These are phyloP conservation scores for Bocquillonia castaneifolia DNA, from an alignment of 441 rosid genomes.

Conservation along the genomic window DNA sequence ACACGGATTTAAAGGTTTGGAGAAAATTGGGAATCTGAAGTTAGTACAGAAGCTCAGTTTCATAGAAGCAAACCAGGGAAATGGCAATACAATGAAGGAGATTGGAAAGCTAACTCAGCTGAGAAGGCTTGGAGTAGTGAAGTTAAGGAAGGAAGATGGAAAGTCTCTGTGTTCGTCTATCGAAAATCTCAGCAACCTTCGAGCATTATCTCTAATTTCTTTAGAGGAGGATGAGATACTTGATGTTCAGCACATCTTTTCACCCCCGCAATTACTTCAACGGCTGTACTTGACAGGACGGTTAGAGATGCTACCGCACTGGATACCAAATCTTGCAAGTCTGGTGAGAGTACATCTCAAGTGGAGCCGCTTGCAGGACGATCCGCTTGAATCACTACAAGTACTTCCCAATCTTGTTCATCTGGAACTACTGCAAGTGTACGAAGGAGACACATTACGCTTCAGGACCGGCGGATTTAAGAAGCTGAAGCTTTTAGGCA, in stretches of 20 bases:
- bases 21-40: slow-evolving; percentile 28
- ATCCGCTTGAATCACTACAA: slow-evolving; percentile 31
- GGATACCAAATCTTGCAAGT: slow-evolving; percentile 30
- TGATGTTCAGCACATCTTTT: slow-evolving; percentile 21
- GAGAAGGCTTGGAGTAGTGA: slow-evolving; percentile 36
- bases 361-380: slow-evolving; percentile 29
- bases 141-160: slow-evolving; percentile 32
- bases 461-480: slow-evolving; percentile 33
- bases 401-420: slow-evolving; percentile 34
- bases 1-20: slow-evolving; percentile 28
- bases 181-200: slow-evolving; percentile 27
- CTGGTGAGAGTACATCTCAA: slow-evolving; percentile 31
- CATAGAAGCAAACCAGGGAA: slow-evolving; percentile 29
- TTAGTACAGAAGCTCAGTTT: slow-evolving; percentile 38
- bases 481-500: slow-evolving; percentile 34
- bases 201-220: slow-evolving; percentile 29
- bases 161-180: slow-evolving; percentile 32
- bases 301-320: slow-evolving; percentile 31
- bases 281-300: slow-evolving; percentile 36
- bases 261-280: slow-evolving; percentile 34
- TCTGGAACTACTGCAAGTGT: slow-evolving; percentile 37
- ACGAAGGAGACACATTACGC: slow-evolving; percentile 25
- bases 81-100: slow-evolving; percentile 24
- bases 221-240: slow-evolving; percentile 23
- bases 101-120: slow-evolving; percentile 32